Conservation (phyloP, 73 alveolate genomes). For the Effrenium voratum region DNA sequence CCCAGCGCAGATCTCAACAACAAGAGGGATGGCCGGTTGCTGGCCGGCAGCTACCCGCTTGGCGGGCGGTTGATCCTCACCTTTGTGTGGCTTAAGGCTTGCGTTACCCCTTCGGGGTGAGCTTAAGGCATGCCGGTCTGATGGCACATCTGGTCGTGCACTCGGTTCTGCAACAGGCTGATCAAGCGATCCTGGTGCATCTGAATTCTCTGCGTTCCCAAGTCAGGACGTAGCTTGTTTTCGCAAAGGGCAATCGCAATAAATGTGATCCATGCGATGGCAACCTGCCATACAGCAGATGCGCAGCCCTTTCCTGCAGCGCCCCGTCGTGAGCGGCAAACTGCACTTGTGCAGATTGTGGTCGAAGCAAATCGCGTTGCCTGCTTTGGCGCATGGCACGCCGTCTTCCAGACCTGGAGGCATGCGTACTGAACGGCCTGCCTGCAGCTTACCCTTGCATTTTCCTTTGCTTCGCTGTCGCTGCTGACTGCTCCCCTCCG, state of each 20-base stretch:
- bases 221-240: neutral
- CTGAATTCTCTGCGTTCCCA: neutral
- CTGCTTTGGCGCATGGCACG: neutral
- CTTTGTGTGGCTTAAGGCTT: neutral
- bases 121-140: neutral
- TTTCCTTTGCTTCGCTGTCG: neutral
- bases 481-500: neutral
- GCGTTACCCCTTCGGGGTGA: neutral
- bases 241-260: neutral
- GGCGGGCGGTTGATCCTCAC: too few relatives aligned
- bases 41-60: neutral
- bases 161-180: neutral
- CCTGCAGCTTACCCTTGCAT: neutral
- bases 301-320: neutral
- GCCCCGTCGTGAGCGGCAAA: neutral
- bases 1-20: conserved; percentile 13
- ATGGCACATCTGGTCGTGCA: neutral
- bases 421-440: neutral
- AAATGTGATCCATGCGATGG: neutral
- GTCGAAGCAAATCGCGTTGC: neutral
- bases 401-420: neutral
- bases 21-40: neutral
- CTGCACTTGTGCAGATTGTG: conserved; percentile 7
- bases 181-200: neutral
- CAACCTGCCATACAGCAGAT: neutral